Evolutionary conservation across 805 yeast species (phyloP), one percentile per base, ranked within the genome.

Genomic region (Teunomyces atbi): DNA sequence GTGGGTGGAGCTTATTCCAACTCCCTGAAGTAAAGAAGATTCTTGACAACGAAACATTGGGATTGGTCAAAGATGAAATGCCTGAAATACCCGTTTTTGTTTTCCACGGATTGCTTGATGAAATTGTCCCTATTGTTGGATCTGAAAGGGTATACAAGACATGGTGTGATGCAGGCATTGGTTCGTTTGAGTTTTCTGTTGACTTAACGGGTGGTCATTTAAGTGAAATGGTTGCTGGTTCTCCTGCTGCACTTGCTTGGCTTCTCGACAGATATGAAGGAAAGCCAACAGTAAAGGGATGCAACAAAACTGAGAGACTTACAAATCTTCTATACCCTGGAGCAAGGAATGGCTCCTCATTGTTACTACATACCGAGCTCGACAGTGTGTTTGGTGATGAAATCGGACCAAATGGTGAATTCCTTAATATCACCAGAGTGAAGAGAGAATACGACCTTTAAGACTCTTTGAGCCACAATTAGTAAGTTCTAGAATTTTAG

Each of bases 271-370:
- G 53, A 20, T 52, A 56, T 10, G 41, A 48, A 3, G 59, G 60
- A 15, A 46, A 18, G 5, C 37, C 45, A 2, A 45, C 57, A 2
- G 47, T 54, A 12, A 13, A 40, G 2, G 62, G 64, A 2, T 61
- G 64, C 41, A 33, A 41, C 15, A 52, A 43, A 29, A 44, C 38
- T 78, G 84, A 65, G 68, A 50, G 83, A 73, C 50, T 62, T 63
- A 10, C 68, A 56, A 60, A 66, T 68, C 37, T 86, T 73, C 46
- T 81, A 67, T 57, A 59, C 68, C 54, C 62, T 71, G 46, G 67
- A 72, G 43, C 79, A n/a, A 29, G 15, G 27, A 30, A 28, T 16
- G 29, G 21, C 28, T 12, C 30, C 15, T 23, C 39, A n/a, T 15
- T 35, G 26, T 15, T 33, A 7, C 35, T 43, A 21, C 34, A 40